phyloP scores from a whole-genome alignment of 176 grass and related monocot genomes.

The Hsuehochloa calcarea region DNA sequence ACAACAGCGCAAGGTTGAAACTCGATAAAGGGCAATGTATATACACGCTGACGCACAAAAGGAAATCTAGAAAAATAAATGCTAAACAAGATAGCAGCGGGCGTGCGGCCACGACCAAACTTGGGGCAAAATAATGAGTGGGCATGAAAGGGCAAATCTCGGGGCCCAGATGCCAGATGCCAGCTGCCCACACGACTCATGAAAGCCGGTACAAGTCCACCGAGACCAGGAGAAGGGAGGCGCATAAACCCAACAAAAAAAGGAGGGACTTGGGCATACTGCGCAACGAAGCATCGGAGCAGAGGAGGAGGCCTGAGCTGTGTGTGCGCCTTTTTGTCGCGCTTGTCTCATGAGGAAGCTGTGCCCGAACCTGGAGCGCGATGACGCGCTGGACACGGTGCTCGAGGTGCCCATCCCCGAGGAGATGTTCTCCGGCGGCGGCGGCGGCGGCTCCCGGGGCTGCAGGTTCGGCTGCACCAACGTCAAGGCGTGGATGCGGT shows the following conservation, averaged over 20 bases:
- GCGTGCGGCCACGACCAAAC: constrained; percentile 71
- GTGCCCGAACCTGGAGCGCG: constrained; percentile 88
- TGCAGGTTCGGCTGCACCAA: constrained; percentile 61
- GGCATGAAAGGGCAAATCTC: neutral
- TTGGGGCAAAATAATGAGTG: constrained; percentile 9
- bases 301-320: neutral
- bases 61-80: neutral
- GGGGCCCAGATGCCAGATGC: constrained; percentile 47
- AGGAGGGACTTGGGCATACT: neutral
- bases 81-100: constrained; percentile 4
- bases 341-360: constrained; percentile 68
- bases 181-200: constrained; percentile 49
- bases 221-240: neutral
- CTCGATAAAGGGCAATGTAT: constrained; percentile 1
- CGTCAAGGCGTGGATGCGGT: constrained; percentile 88
- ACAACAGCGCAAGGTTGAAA: neutral
- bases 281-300: neutral
- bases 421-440: constrained; percentile 80
- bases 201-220: constrained; percentile 45
- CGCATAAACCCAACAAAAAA: constrained; percentile 27
- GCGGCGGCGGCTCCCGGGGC: constrained; percentile 37
- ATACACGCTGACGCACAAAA: constrained; percentile 12
- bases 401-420: constrained; percentile 95
- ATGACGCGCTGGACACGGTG: constrained; percentile 94
- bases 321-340: neutral